Conservation (phyloP, 2,329 filamentous ascomycete genomes). For the Verticillium isaacii region DNA sequence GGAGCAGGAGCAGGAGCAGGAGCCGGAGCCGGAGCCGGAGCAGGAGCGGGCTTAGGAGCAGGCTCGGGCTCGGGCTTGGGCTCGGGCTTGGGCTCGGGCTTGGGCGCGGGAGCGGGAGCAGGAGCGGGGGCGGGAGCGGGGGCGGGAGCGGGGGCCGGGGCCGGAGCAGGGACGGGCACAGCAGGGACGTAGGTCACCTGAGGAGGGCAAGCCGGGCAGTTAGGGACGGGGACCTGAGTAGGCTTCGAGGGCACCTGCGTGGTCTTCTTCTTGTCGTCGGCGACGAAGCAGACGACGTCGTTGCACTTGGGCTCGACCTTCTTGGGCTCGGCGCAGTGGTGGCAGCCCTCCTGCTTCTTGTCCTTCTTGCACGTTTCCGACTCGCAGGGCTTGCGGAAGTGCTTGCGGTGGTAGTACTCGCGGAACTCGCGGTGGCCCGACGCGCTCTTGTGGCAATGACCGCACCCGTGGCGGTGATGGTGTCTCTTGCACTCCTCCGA, state of each 20-base stretch:
- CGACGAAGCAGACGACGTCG: not conserved
- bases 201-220: constrained; percentile 2
- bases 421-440: constrained; percentile 1
- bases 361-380: not conserved
- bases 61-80: not conserved
- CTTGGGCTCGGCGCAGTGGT: not conserved
- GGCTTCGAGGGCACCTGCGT: not conserved
- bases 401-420: constrained; percentile 6
- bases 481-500: constrained; percentile 2
- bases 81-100: not conserved
- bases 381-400: constrained; percentile 3
- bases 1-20: not conserved
- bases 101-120: not conserved
- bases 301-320: not conserved
- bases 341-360: not conserved
- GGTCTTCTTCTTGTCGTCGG: not conserved
- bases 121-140: not conserved
- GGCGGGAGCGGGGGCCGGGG: not conserved
- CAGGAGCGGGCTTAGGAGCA: not conserved
- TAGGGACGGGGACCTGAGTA: not conserved
- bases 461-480: not conserved
- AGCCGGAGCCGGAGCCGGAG: not conserved
- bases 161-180: not conserved
- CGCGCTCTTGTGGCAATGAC: constrained; percentile 2
- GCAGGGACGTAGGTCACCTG: not conserved